Base-by-base conservation (phyloP, 2,329 filamentous ascomycete species). In the Aspergillus sp. region DNA sequence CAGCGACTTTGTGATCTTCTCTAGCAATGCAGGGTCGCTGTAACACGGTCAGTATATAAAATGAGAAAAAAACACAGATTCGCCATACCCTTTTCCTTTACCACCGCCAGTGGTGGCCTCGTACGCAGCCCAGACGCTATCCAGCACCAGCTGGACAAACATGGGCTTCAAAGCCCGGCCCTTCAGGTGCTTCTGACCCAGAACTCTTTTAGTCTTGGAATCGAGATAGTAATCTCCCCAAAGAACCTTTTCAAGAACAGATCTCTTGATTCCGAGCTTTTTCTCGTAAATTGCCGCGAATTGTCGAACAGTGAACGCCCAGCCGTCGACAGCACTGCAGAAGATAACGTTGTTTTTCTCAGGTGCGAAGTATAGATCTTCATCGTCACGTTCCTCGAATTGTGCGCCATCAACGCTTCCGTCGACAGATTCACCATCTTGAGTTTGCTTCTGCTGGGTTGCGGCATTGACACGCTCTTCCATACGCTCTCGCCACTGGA, bases 261-360 rank as follows among this genome's bases (percentile, higher is more conserved):
- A 87, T 47, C 93, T 85, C 76, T 96, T 98, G 75, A 98, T 96
- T 14, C 95, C 93, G 6, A 99, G 84, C 74, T 99, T 99, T 80
- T 93, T 96, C 76, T 98, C 93, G 70, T 98, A 99, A 27, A 98
- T 79, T 39, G 86, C 86, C 17, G 95, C 93, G 72, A 99, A 99
- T 68, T 99, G 95, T 51, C 92, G 86, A 50, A 96, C 88, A 0
- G 95, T 99, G 69, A 99, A 99, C 3, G 95, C 95, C 95, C 95
- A 99, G n/a, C 95, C 95, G 71, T 99, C 95, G 56, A 96, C 89
- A 59, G 95, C 95, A 72, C 93, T 98, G 79, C 91, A 92, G 74
- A 99, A 99, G 63, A 99, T 98, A 73, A 99, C 95, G 70, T 99
- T 99, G 75, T 97, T 97, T 76, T 93, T 96, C 71, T 99, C 95